A percentile compares a stretch with the other conserved stretches of the same genome.
Conservation (phyloP, 2,329 filamentous ascomycete genomes). For the Fusarium sp. region DNA sequence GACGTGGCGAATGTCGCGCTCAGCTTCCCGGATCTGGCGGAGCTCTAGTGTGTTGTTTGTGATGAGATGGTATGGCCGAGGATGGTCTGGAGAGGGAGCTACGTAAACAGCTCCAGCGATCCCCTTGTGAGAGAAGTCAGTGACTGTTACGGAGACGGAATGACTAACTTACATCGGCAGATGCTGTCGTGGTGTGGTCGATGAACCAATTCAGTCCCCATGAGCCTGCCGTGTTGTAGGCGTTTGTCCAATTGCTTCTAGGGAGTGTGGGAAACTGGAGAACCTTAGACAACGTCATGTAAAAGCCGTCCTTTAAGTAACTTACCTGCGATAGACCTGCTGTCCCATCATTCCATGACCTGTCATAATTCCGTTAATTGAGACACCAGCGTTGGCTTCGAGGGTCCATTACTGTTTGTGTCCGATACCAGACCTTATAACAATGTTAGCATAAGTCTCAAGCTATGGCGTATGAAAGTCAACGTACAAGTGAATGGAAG, state of each 20-base stretch:
- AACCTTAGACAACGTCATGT: background rate
- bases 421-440: background rate
- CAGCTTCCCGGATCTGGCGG: background rate
- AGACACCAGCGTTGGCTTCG: background rate
- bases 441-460: background rate
- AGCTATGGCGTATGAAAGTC: too few relatives aligned
- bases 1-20: background rate
- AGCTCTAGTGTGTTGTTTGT: conserved; percentile 2
- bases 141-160: accelerated
- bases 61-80: conserved; percentile 1
- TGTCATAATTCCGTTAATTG: background rate
- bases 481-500: background rate
- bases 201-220: background rate
- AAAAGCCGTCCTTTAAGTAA: accelerated
- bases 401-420: background rate
- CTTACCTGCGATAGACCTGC: background rate
- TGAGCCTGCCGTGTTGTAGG: background rate
- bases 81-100: background rate
- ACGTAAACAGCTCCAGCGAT: conserved; percentile 3
- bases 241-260: background rate
- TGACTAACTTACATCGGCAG: background rate
- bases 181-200: background rate
- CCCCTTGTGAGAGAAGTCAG: background rate
- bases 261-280: background rate
- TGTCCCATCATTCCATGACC: background rate